A percentile compares a stretch with the other conserved stretches of the same genome.
Conservation (phyloP, 139 green algal species). For the Trebouxia sp. region DNA sequence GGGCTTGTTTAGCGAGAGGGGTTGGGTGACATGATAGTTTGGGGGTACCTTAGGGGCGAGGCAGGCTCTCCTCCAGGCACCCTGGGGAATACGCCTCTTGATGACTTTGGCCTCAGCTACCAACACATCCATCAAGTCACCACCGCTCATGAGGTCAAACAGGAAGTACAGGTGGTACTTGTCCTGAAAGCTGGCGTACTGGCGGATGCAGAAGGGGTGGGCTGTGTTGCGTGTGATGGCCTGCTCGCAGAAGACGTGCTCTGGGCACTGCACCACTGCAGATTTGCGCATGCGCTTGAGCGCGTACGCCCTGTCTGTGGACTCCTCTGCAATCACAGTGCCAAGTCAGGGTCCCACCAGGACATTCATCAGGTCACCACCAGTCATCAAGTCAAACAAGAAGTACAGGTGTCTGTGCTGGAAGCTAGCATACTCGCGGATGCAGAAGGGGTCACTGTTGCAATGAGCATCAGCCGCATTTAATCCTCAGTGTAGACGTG, state of each 20-base stretch:
- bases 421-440: not conserved
- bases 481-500: not conserved
- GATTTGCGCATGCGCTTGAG: constrained; percentile 95
- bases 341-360: not conserved
- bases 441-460: not conserved
- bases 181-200: constrained; percentile 96
- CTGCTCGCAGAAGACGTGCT: constrained; percentile 97
- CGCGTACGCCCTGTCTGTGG: constrained; percentile 76
- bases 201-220: constrained; percentile 94
- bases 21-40: too few relatives aligned
- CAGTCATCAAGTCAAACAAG: not conserved
- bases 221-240: constrained; percentile 90
- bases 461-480: not conserved
- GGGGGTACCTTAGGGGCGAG: constrained; percentile 51
- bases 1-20: too few relatives aligned
- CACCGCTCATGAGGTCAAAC: constrained; percentile 92
- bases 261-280: constrained; percentile 86
- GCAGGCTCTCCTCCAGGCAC: constrained; percentile 51
- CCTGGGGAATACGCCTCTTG: constrained; percentile 50
- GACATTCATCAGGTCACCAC: not conserved
- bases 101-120: constrained; percentile 89
- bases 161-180: constrained; percentile 95
- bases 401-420: not conserved
- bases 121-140: constrained; percentile 96
- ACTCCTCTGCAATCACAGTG: constrained; percentile 39